Evolutionary conservation across 2,329 filamentous ascomycete species (phyloP).

Genomic region (Mycosphaerelloides madeirae): DNA sequence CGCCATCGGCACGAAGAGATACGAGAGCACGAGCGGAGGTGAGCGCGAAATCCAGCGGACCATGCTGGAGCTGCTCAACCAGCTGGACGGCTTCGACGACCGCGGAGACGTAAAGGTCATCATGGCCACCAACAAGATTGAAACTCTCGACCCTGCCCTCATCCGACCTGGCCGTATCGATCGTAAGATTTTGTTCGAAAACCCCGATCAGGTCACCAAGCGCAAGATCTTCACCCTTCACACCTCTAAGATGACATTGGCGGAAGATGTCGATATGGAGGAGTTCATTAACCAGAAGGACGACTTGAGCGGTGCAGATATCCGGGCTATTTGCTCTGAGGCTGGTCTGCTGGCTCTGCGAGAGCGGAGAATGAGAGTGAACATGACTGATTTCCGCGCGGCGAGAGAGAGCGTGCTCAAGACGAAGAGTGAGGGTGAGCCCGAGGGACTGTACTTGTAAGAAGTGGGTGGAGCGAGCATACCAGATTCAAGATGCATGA

Average conservation of each 20-base stretch:
- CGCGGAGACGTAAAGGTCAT: conserved; percentile 98
- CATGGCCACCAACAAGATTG: conserved; percentile 99
- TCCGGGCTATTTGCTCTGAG: conserved; percentile 98
- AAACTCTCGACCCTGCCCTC: conserved; percentile 89
- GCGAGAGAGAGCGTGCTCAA: conserved; percentile 92
- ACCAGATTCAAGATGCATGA: neutral
- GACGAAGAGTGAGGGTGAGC: conserved; percentile 98
- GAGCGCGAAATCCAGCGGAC: conserved; percentile 97
- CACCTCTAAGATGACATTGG: conserved; percentile 97
- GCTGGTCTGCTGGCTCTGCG: conserved; percentile 89
- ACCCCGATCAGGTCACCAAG: conserved; percentile 79
- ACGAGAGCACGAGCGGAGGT: conserved; percentile 93
- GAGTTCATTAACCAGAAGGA: conserved; percentile 99
- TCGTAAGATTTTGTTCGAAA: conserved; percentile 84
- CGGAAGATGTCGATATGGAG: conserved; percentile 94
- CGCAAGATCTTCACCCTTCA: conserved; percentile 98
- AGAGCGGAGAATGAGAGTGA: conserved; percentile 94
- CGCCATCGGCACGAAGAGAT: conserved; percentile 97
- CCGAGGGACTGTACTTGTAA: conserved; percentile 97
- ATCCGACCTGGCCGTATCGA: conserved; percentile 98
- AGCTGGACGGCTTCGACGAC: conserved; percentile 97
- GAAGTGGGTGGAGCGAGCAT: neutral
- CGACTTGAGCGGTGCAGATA: conserved; percentile 92
- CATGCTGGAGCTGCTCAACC: conserved; percentile 96
- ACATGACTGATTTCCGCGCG: conserved; percentile 95